phyloP scores from a whole-genome alignment of 345 rosid genomes.

The Aquilaria yunnanensis region DNA sequence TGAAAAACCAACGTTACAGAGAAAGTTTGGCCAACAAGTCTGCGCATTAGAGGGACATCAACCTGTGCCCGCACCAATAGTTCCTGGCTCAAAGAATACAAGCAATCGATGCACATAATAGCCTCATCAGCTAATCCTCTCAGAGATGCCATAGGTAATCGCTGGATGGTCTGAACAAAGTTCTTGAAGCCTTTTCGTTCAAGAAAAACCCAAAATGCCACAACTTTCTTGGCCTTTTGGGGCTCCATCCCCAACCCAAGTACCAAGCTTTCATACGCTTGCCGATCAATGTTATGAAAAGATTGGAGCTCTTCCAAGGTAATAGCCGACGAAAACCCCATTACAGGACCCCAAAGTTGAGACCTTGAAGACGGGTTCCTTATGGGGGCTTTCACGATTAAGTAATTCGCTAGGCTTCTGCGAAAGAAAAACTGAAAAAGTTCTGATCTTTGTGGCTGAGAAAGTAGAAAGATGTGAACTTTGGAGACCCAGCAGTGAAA shows the following conservation, averaged over 20 bases:
- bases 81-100: background rate
- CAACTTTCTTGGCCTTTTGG: slow-evolving; percentile 5
- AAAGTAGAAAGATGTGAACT: no score
- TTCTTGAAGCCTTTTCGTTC: slow-evolving; percentile 18
- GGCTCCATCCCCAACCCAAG: background rate
- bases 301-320: slow-evolving; percentile 1
- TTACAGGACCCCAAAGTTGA: background rate
- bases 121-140: slow-evolving; percentile 11
- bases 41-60: slow-evolving; percentile 2
- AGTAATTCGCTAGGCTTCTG: no score
- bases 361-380: no score
- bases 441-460: no score
- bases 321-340: slow-evolving; percentile 3
- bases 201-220: slow-evolving; percentile 32
- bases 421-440: no score
- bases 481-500: no score
- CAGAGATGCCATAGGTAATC: background rate
- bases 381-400: no score
- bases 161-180: slow-evolving; percentile 7
- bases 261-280: slow-evolving; percentile 9
- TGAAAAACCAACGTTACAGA: background rate
- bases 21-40: slow-evolving; percentile 6
- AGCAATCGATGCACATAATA: slow-evolving; percentile 5
- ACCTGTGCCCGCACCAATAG: background rate
- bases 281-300: slow-evolving; percentile 28